These are phyloP conservation scores for Meira nashicola DNA, from an alignment of 1,284 basidiomycete species.

Conservation along the genomic window DNA sequence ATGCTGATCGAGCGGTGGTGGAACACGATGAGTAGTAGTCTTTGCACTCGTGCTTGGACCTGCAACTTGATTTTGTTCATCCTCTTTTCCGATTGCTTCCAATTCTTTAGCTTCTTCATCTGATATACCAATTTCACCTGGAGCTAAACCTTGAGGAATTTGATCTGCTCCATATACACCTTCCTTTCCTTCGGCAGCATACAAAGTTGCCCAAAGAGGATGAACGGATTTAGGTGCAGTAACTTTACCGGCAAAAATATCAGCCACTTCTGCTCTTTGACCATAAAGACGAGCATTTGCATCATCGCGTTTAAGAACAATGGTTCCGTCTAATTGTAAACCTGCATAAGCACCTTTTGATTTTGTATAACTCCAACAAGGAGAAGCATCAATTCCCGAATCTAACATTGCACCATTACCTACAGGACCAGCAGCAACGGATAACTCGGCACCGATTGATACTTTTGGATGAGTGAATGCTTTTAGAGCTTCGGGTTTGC, in stretches of 20 bases:
- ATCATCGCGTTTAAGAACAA: conserved; percentile 42
- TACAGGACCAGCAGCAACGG: conserved; percentile 48
- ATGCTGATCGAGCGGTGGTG: too few species aligned
- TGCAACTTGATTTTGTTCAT: not conserved
- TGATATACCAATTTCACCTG: conserved; percentile 35
- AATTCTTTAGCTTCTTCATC: conserved; percentile 23
- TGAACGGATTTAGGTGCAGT: conserved; percentile 21
- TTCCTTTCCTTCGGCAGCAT: conserved; percentile 40
- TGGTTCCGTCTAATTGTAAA: conserved; percentile 48
- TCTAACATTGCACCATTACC: conserved; percentile 53
- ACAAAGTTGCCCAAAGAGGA: conserved; percentile 47
- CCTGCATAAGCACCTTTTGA: conserved; percentile 51
- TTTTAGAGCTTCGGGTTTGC: conserved; percentile 43
- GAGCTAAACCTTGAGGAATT: conserved; percentile 34
- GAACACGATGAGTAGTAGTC: too few species aligned
- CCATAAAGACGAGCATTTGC: conserved; percentile 46
- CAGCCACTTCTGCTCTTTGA: conserved; percentile 17
- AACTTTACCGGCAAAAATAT: conserved; percentile 35
- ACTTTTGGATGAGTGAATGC: conserved; percentile 45
- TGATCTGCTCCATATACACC: conserved; percentile 36
- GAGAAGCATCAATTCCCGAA: conserved; percentile 31
- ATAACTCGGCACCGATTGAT: conserved; percentile 48
- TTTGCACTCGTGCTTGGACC: too few species aligned
- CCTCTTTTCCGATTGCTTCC: conserved; percentile 8
- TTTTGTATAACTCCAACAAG: conserved; percentile 53